These are phyloP conservation scores for Hansenula sp. DNA, from an alignment of 1,139 yeast genomes.

Conservation along the genomic window DNA sequence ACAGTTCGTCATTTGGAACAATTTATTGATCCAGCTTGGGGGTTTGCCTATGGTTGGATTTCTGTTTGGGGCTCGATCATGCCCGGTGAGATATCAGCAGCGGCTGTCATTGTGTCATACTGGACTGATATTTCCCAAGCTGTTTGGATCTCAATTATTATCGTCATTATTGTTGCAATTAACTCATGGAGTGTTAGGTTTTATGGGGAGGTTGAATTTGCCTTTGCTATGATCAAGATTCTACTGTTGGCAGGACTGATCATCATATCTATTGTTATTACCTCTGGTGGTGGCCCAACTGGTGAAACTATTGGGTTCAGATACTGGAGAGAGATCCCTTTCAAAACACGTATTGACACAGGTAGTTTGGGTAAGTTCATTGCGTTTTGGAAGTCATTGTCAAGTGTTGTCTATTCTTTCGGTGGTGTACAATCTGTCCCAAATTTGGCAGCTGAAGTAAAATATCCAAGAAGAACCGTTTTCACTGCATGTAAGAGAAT, in stretches of 20 bases:
- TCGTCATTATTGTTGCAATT: slow-evolving; percentile 32
- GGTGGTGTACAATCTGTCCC: slow-evolving; percentile 41
- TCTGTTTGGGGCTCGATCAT: slow-evolving; percentile 52
- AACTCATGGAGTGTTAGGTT: slow-evolving; percentile 43
- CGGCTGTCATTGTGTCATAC: slow-evolving; percentile 48
- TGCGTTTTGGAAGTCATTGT: slow-evolving; percentile 21
- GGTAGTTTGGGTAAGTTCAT: slow-evolving; percentile 27
- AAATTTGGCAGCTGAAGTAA: slow-evolving; percentile 41
- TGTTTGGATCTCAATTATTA: slow-evolving; percentile 43
- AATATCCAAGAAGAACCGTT: slow-evolving; percentile 40
- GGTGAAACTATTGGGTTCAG: slow-evolving; percentile 50
- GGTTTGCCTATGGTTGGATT: slow-evolving; percentile 71
- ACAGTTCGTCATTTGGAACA: slow-evolving; percentile 25
- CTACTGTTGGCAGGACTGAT: slow-evolving; percentile 43
- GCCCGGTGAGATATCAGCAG: slow-evolving; percentile 71
- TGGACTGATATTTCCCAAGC: slow-evolving; percentile 43
- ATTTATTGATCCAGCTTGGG: slow-evolving; percentile 57
- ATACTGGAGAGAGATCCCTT: slow-evolving; percentile 56
- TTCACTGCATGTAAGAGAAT: slow-evolving; percentile 30
- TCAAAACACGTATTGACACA: slow-evolving; percentile 37
- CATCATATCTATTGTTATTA: slow-evolving; percentile 41
- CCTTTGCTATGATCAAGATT: slow-evolving; percentile 43
- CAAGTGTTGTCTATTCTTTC: slow-evolving; percentile 36
- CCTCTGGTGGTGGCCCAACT: slow-evolving; percentile 54
- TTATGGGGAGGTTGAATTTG: slow-evolving; percentile 45